phyloP scores from a whole-genome alignment of 2,329 filamentous ascomycete species.

The Sporothrix luriei region DNA sequence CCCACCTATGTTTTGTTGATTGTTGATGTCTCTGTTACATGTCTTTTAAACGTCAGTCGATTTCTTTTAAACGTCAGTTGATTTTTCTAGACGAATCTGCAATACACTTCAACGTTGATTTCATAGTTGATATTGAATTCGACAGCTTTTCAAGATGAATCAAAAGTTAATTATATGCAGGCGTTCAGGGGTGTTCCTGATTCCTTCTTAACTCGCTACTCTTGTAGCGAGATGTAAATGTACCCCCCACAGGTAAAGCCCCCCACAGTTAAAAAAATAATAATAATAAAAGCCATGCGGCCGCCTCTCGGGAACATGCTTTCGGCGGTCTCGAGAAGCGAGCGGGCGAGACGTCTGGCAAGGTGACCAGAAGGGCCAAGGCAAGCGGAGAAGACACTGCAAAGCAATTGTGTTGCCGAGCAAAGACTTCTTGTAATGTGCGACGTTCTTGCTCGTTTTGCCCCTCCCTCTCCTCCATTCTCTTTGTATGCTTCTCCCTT shows the following conservation, averaged over 20 bases:
- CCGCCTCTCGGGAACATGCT: constrained; percentile 22
- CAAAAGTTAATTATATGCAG: background rate
- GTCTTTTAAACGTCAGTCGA: too few relatives aligned
- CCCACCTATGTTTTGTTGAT: background rate
- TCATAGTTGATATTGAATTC: background rate
- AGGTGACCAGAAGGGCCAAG: background rate
- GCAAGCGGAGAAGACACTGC: background rate
- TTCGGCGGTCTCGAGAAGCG: constrained; percentile 34
- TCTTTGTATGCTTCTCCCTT: background rate
- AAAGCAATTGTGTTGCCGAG: background rate
- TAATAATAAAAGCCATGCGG: constrained; percentile 12
- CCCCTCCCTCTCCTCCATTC: too few relatives aligned
- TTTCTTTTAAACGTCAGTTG: background rate
- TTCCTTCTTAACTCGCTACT: background rate
- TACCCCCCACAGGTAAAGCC: constrained; percentile 1
- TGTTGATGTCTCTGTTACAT: background rate
- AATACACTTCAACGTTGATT: too few relatives aligned
- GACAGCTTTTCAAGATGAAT: background rate
- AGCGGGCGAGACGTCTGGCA: constrained; percentile 32
- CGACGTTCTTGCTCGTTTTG: background rate
- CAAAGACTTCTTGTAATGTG: background rate
- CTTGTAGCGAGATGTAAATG: constrained; percentile 7
- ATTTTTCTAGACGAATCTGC: background rate
- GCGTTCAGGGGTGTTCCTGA: background rate
- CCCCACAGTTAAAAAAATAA: background rate